These are phyloP conservation scores for Linum trigynum DNA, from an alignment of 345 rosid genomes.

Conservation along the genomic window DNA sequence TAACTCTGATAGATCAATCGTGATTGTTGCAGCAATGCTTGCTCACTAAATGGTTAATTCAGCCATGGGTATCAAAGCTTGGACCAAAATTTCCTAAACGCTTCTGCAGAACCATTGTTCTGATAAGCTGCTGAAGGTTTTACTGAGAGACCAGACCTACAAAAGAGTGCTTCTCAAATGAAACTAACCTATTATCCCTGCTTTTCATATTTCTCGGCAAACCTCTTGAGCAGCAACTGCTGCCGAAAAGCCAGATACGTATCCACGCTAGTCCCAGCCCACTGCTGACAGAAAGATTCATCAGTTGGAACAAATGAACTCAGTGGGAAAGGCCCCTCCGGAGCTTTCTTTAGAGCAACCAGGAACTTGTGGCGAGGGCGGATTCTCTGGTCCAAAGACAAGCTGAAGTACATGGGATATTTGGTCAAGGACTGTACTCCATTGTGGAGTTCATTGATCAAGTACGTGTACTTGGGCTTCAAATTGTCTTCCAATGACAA, in stretches of 20 bases:
- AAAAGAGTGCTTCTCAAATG: neutral
- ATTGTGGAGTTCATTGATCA: constrained; percentile 72
- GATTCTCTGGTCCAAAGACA: constrained; percentile 88
- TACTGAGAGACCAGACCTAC: constrained; percentile 2
- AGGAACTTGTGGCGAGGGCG: constrained; percentile 86
- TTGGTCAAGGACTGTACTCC: constrained; percentile 73
- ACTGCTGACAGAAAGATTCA: constrained; percentile 72
- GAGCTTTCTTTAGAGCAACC: constrained; percentile 82
- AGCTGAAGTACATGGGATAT: constrained; percentile 79
- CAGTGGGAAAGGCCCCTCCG: constrained; percentile 92
- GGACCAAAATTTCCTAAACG: neutral
- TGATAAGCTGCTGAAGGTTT: neutral
- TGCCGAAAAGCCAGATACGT: constrained; percentile 78
- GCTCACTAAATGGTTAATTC: constrained; percentile 5
- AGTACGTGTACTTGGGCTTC: constrained; percentile 81
- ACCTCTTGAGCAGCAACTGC: constrained; percentile 51
- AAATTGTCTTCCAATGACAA: constrained; percentile 86
- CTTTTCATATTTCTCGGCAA: constrained; percentile 66
- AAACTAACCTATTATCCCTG: constrained; percentile 14
- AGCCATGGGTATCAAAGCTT: constrained; percentile 3
- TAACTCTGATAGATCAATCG: too few relatives aligned
- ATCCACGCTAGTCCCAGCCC: constrained; percentile 84
- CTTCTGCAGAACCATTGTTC: neutral
- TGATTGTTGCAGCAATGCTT: neutral
- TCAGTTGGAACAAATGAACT: constrained; percentile 75